These are phyloP conservation scores for Solanum hybrid DNA, from an alignment of 305 asterid species.

Conservation along the genomic window DNA sequence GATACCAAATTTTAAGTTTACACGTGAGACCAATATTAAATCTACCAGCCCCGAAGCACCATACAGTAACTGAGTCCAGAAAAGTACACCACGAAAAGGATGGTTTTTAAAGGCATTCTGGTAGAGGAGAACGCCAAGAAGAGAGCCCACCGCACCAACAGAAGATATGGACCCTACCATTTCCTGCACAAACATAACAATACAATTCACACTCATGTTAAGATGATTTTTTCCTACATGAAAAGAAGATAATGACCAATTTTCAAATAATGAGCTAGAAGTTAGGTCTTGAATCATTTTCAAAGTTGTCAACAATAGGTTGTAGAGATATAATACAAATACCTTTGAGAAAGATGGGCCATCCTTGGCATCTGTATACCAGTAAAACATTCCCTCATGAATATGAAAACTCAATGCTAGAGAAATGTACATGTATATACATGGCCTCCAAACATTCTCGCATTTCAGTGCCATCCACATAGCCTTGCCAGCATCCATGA, in stretches of 20 bases:
- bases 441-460: slow-evolving; percentile 59
- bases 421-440: slow-evolving; percentile 59
- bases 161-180: slow-evolving; percentile 57
- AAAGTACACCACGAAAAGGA: slow-evolving; percentile 48
- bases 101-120: slow-evolving; percentile 42
- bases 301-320: neutral
- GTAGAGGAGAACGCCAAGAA: slow-evolving; percentile 55
- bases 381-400: slow-evolving; percentile 71
- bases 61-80: slow-evolving; percentile 50
- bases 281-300: neutral
- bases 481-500: slow-evolving; percentile 40
- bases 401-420: slow-evolving; percentile 55
- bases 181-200: slow-evolving; percentile 30
- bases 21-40: slow-evolving; percentile 38
- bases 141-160: slow-evolving; percentile 57
- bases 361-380: slow-evolving; percentile 53
- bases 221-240: neutral
- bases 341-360: slow-evolving; percentile 63
- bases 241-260: neutral
- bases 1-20: slow-evolving; percentile 42
- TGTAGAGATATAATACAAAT: neutral
- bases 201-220: neutral
- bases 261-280: neutral
- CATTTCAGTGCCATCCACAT: slow-evolving; percentile 56
- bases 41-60: slow-evolving; percentile 56